Evolutionary conservation across 352 stramenopile species (phyloP).

Genomic region (Hyaloperonospora brassicae): DNA sequence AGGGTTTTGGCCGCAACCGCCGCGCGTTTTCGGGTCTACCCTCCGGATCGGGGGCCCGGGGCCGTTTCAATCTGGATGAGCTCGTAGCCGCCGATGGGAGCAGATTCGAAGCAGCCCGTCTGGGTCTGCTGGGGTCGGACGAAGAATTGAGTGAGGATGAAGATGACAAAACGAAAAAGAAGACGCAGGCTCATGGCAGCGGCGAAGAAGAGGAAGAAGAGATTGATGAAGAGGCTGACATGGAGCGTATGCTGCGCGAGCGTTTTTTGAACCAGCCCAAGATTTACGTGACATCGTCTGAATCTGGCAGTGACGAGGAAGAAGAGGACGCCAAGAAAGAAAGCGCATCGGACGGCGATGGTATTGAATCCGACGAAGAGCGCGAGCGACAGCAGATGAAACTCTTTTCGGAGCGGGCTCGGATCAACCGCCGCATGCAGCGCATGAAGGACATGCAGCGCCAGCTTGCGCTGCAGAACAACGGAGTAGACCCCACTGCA

Average conservation of each 20-base stretch:
- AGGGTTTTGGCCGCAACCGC: constrained; percentile 79
- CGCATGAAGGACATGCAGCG: constrained; percentile 78
- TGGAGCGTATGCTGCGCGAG: constrained; percentile 71
- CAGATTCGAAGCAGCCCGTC: constrained; percentile 66
- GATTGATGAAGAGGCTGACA: constrained; percentile 73
- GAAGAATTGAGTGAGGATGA: constrained; percentile 64
- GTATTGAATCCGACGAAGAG: constrained; percentile 69
- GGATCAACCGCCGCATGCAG: constrained; percentile 80
- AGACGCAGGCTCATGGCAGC: constrained; percentile 23
- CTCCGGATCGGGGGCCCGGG: constrained; percentile 45
- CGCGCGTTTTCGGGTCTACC: constrained; percentile 55
- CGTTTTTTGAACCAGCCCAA: constrained; percentile 70
- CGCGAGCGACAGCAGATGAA: constrained; percentile 82
- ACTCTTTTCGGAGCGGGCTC: constrained; percentile 68
- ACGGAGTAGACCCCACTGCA: constrained; percentile 22
- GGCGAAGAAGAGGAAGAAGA: constrained; percentile 35
- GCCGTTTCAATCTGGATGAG: constrained; percentile 78
- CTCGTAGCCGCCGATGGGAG: constrained; percentile 71
- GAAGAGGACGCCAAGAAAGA: constrained; percentile 24
- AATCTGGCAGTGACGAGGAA: constrained; percentile 61
- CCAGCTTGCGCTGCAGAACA: constrained; percentile 41
- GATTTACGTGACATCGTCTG: constrained; percentile 84
- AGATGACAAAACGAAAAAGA: constrained; percentile 27
- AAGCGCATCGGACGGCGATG: constrained; percentile 31
- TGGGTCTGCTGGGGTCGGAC: constrained; percentile 74